Percentiles rank a stretch among this genome's conserved stretches.
phyloP scores from a whole-genome alignment of 257 asterid genomes.

The Craterostigma plantagineum region DNA sequence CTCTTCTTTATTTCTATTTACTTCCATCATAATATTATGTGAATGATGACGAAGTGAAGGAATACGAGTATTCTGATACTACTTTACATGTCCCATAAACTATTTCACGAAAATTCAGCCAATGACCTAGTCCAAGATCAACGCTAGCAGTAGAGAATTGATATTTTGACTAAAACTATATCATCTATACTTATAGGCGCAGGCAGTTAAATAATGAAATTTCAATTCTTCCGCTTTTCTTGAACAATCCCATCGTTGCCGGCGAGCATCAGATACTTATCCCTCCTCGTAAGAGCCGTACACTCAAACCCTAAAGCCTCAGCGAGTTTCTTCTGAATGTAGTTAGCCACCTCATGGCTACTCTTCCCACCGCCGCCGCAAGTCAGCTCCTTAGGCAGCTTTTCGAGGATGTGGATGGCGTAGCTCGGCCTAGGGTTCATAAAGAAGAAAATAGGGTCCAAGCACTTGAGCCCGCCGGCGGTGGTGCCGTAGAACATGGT shows the following conservation, averaged over 20 bases:
- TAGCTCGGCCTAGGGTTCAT: constrained; percentile 74
- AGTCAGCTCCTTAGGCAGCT: constrained; percentile 39
- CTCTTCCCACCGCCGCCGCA: constrained; percentile 67
- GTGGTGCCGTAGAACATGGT: constrained; percentile 88
- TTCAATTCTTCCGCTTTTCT: constrained; percentile 3
- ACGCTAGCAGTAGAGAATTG: no score
- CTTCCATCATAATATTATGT: no score
- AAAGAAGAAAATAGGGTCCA: constrained; percentile 69
- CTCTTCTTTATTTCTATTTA: no score
- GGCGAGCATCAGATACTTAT: constrained; percentile 86
- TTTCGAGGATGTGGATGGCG: constrained; percentile 29
- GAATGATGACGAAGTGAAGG: no score
- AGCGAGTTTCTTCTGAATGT: constrained; percentile 48
- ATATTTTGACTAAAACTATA: no score
- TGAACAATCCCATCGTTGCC: constrained; percentile 77
- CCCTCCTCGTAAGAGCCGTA: constrained; percentile 61
- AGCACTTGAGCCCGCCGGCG: constrained; percentile 75
- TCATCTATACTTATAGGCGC: not conserved
- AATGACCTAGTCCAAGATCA: no score
- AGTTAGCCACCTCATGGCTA: constrained; percentile 69
- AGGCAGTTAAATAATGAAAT: not conserved
- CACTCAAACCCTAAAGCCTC: constrained; percentile 77
- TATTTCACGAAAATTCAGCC: no score
- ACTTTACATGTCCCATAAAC: no score
- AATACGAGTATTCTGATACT: no score